Percentiles rank a stretch among this genome's conserved stretches.
Conservation (phyloP, 768 basidiomycete species). For the Russula emetica region DNA sequence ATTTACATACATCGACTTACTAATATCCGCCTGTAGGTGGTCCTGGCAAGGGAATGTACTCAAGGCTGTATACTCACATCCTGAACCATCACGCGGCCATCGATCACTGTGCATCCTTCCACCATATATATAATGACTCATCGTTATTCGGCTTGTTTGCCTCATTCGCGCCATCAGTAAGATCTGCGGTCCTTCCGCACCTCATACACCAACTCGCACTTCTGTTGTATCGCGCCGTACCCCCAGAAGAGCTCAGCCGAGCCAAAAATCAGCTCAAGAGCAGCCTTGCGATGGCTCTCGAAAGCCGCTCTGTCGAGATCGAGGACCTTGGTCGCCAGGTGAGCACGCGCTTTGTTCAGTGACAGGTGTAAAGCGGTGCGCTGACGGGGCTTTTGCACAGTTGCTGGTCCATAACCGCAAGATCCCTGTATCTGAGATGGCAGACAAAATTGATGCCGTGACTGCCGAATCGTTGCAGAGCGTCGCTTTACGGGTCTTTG, state of each 20-base stretch:
- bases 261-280: constrained; percentile 96
- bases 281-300: constrained; percentile 89
- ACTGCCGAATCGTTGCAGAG: constrained; percentile 63
- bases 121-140: constrained; percentile 94
- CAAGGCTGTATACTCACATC: constrained; percentile 91
- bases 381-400: constrained; percentile 36
- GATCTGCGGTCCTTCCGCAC: constrained; percentile 67
- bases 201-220: constrained; percentile 84
- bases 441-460: constrained; percentile 74
- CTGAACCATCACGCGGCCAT: constrained; percentile 91
- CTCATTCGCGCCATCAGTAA: constrained; percentile 64
- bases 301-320: constrained; percentile 79
- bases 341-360: constrained; percentile 20
- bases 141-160: constrained; percentile 91
- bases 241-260: constrained; percentile 65
- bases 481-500: constrained; percentile 74
- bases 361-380: neutral
- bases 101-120: constrained; percentile 95
- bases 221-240: constrained; percentile 65
- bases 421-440: constrained; percentile 88
- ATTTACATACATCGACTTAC: neutral
- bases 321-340: constrained; percentile 92
- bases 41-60: constrained; percentile 99
- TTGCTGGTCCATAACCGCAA: constrained; percentile 83
- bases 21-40: constrained; percentile 52